These are phyloP conservation scores for Chaetomium sp. DNA, from an alignment of 2,329 filamentous ascomycete genomes.

Conservation along the genomic window DNA sequence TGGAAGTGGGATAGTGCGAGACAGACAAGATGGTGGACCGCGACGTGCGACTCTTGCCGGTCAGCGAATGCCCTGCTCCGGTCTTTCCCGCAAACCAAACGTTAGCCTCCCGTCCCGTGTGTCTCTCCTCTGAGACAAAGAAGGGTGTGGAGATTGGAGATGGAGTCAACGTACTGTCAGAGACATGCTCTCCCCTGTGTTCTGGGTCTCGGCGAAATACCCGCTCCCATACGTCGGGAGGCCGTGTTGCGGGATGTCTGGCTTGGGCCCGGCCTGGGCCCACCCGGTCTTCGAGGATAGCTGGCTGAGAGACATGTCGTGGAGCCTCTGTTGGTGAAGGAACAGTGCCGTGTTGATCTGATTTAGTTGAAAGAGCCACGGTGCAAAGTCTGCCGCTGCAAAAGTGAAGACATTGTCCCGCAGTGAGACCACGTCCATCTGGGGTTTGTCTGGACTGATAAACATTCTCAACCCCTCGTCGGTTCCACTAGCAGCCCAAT, in stretches of 20 bases:
- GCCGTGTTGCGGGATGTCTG: not conserved
- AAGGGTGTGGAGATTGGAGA: not conserved
- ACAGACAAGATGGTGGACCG: conserved; percentile 6
- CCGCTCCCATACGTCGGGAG: conserved; percentile 6
- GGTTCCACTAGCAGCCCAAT: conserved; percentile 7
- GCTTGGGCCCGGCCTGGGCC: conserved; percentile 12
- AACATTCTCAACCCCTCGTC: conserved; percentile 21
- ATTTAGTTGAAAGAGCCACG: conserved; percentile 18
- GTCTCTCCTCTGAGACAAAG: conserved; percentile 5
- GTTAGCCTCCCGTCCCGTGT: not conserved
- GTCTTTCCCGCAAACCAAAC: conserved; percentile 1
- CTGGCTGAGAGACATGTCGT: conserved; percentile 25
- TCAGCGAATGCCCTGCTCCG: not conserved
- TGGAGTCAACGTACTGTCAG: conserved; percentile 13
- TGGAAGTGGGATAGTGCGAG: conserved; percentile 15
- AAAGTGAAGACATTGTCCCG: conserved; percentile 21
- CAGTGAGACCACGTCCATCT: conserved; percentile 17
- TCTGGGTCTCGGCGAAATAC: conserved; percentile 10
- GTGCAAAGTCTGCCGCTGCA: conserved; percentile 13
- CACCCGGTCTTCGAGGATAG: conserved; percentile 14
- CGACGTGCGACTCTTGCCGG: conserved; percentile 6
- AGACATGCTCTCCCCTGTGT: not conserved
- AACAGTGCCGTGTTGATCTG: conserved; percentile 18
- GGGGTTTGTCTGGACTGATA: conserved; percentile 25
- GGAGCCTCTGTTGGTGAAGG: conserved; percentile 17